A percentile compares a stretch with the other conserved stretches of the same genome.
Conservation (phyloP, 208 protist species). For the Crithidia mellificae region DNA sequence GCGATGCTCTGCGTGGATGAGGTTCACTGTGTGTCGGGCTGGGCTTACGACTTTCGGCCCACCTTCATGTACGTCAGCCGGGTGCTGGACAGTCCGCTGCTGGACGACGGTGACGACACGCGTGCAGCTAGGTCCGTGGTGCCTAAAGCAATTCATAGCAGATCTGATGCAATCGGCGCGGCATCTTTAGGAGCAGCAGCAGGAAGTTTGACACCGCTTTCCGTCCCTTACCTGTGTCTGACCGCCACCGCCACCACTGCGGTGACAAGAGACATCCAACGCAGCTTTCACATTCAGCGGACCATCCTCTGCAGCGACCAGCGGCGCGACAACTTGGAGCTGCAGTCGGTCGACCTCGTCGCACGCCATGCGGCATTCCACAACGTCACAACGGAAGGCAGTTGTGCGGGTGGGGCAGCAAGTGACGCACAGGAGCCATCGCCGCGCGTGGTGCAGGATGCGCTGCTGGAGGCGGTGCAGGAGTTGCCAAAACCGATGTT, state of each 20-base stretch:
- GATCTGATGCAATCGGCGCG: too few relatives aligned
- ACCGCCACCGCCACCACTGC: constrained; percentile 80
- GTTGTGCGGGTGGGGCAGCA: not conserved
- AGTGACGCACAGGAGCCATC: constrained; percentile 25
- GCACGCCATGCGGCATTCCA: constrained; percentile 22
- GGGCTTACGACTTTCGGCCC: constrained; percentile 95
- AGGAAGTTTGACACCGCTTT: too few relatives aligned
- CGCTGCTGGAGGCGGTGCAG: constrained; percentile 59
- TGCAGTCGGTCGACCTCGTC: constrained; percentile 56
- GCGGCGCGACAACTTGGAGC: constrained; percentile 57
- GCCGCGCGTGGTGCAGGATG: constrained; percentile 52
- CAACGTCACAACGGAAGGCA: not conserved
- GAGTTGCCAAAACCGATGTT: constrained; percentile 85
- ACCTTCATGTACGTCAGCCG: constrained; percentile 80
- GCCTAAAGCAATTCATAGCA: too few relatives aligned
- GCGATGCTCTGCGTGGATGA: constrained; percentile 94
- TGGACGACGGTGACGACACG: constrained; percentile 4
- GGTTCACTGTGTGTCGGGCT: constrained; percentile 96
- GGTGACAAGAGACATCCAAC: constrained; percentile 81
- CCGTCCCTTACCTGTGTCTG: constrained; percentile 73
- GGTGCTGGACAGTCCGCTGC: constrained; percentile 42
- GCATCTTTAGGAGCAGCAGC: too few relatives aligned
- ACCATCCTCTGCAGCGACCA: constrained; percentile 50
- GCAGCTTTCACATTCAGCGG: constrained; percentile 63
- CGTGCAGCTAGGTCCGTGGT: too few relatives aligned